phyloP scores from a whole-genome alignment of 2,329 filamentous ascomycete genomes.

The Cadophora gregata region DNA sequence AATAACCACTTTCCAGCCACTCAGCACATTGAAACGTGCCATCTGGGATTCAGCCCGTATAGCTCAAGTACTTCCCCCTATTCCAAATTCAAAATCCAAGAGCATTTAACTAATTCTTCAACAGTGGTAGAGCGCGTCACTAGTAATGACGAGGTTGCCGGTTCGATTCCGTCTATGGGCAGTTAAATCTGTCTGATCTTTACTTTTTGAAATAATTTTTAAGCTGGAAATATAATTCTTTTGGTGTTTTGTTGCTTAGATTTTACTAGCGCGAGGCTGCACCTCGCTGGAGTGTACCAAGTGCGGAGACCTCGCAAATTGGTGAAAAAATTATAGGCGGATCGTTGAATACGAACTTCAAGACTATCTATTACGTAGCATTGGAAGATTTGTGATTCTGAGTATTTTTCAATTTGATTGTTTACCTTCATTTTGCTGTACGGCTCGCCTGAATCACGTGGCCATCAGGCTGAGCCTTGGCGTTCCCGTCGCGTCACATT shows the following conservation, averaged over 20 bases:
- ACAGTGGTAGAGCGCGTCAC: constrained; percentile 22
- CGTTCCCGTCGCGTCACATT: not conserved
- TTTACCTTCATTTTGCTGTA: not conserved
- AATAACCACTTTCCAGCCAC: not conserved
- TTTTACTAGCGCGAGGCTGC: constrained; percentile 4
- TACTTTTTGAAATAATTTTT: not conserved
- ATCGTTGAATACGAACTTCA: not conserved
- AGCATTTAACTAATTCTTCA: not conserved
- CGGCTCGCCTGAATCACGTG: not conserved
- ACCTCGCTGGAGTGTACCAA: not conserved
- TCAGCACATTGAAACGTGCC: not conserved
- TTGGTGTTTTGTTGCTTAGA: constrained; percentile 3
- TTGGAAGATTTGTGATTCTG: too few species aligned
- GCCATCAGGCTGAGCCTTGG: not conserved
- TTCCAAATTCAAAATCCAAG: not conserved
- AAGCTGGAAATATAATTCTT: not conserved
- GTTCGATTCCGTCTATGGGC: constrained; percentile 20
- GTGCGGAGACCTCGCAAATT: not conserved
- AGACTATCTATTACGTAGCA: too few species aligned
- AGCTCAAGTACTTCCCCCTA: constrained; percentile 1
- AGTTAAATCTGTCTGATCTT: not conserved
- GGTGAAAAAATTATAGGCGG: not conserved
- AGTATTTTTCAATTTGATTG: not conserved
- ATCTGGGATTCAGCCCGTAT: not conserved
- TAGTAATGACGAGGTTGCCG: constrained; percentile 23